Evolutionary conservation across 2,329 filamentous ascomycete species (phyloP).

Genomic region (Aspergillus versicolor): DNA sequence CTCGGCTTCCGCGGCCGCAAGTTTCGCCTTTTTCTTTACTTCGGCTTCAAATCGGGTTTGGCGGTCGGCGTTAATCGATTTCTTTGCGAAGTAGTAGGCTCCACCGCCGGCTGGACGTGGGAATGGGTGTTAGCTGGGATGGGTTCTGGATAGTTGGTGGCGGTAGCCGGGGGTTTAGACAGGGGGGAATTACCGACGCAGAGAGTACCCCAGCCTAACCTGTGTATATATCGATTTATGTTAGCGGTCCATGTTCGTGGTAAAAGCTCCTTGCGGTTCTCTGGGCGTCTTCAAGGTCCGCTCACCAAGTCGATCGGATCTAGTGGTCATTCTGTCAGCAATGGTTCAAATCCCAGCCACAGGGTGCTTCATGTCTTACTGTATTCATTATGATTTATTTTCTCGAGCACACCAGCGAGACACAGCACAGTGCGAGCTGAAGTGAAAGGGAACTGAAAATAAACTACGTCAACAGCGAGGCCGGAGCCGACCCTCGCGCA

Average conservation of each 20-base stretch:
- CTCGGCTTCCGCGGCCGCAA: slow-evolving; percentile 36
- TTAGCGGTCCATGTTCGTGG: slow-evolving; percentile 6
- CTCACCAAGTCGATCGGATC: slow-evolving; percentile 61
- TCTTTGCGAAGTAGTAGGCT: slow-evolving; percentile 95
- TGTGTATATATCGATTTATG: slow-evolving; percentile 39
- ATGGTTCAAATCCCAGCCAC: slow-evolving; percentile 9
- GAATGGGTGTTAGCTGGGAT: not conserved
- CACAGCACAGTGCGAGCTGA: not conserved
- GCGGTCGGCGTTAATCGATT: slow-evolving; percentile 88
- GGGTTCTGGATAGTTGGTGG: not conserved
- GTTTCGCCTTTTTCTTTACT: slow-evolving; percentile 56
- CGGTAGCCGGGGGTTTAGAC: not conserved
- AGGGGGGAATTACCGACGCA: slow-evolving; percentile 65
- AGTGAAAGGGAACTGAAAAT: slow-evolving; percentile 7
- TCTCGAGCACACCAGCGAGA: not conserved
- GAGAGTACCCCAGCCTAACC: slow-evolving; percentile 88
- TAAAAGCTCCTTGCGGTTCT: not conserved
- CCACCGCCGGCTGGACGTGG: slow-evolving; percentile 70
- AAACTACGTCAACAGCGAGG: slow-evolving; percentile 20
- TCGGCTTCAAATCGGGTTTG: slow-evolving; percentile 67
- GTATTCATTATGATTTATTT: slow-evolving; percentile 49
- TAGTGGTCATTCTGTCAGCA: slow-evolving; percentile 24
- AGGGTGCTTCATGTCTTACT: slow-evolving; percentile 34
- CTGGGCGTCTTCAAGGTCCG: not conserved
- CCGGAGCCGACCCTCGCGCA: not conserved